Base-by-base conservation (phyloP, 2,329 filamentous ascomycete species). In the Diplodia scrobiculata region DNA sequence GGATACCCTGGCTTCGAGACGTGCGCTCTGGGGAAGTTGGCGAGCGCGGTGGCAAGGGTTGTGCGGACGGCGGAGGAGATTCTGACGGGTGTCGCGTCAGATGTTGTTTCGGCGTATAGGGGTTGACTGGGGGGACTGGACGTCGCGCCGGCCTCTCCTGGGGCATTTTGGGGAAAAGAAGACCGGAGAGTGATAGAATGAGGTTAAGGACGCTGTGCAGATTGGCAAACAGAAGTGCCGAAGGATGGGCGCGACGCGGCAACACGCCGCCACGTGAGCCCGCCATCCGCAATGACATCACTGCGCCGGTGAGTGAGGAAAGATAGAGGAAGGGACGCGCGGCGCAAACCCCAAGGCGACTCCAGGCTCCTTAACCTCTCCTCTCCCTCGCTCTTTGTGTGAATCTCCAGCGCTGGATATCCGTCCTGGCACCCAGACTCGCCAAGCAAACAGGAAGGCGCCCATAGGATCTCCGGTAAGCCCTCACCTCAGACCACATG, bases 51-150 rank as follows among this genome's bases (percentile, higher is more conserved):
- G 63, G 64, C 54, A 59, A 53, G 41, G 64, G 64, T 60, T 66
- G 64, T 47, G 54, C 54, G n/a, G 64, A 66, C 7, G 64, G 64
- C 21, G 64, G 64, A 45, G 64, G 64, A 19, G 60, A 63, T 29
- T 29, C 48, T 14, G 60, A 63, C 21, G 34, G 48, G 5, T 29
- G 9, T 14, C 19, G 48, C n/a, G 17, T 45, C 47, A 45, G 47
- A 34, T 53, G 25, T 25, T 63, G 60, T 27, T 27, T 63, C 50
- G 60, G 60, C 25, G 32, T 29, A 34, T 63, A 45, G 32, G 60
- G 48, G 19, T 53, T 45, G 32, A 19, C 36, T 1, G 27, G 48
- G n/a, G 29, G 34, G 2, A 45, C 19, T 11, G 60, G 13, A 45
- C 29, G 48, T 27, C 32, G 47, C 32, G 48, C 10, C n/a, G 27